A percentile compares a stretch with the other conserved stretches of the same genome.
Conservation (phyloP, 2,329 filamentous ascomycete genomes). For the Malbranchea zuffiana region DNA sequence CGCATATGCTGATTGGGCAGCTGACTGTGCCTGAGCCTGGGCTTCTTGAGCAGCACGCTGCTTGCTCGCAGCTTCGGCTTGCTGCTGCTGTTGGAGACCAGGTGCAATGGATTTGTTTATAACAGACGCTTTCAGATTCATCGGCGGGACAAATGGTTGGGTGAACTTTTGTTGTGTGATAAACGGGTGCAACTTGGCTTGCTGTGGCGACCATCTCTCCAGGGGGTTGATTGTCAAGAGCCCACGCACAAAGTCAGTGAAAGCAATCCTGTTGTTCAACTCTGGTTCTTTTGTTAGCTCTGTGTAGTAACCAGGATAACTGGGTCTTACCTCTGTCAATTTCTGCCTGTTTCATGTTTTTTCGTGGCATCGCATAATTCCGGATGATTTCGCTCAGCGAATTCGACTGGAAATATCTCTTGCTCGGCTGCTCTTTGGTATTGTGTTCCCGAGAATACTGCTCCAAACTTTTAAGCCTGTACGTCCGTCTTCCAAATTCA, state of each 20-base stretch:
- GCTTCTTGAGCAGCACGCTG: conserved; percentile 57
- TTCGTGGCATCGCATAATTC: conserved; percentile 93
- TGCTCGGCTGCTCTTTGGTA: conserved; percentile 97
- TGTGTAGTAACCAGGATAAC: too few species aligned
- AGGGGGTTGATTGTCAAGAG: conserved; percentile 89
- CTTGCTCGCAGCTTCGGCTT: conserved; percentile 87
- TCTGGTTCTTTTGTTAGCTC: too few species aligned
- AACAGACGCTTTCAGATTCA: conserved; percentile 85
- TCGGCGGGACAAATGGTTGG: conserved; percentile 88
- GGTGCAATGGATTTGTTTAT: conserved; percentile 80
- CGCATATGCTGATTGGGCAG: conserved; percentile 54
- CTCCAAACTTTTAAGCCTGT: conserved; percentile 92
- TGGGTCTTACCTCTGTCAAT: conserved; percentile 72
- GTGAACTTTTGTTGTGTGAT: conserved; percentile 98
- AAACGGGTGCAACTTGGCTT: conserved; percentile 94
- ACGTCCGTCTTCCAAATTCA: conserved; percentile 83
- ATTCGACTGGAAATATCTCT: conserved; percentile 96
- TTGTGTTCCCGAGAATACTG: conserved; percentile 92
- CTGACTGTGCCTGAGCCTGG: conserved; percentile 47
- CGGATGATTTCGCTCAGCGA: conserved; percentile 95
- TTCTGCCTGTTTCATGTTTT: conserved; percentile 98
- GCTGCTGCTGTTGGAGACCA: conserved; percentile 89
- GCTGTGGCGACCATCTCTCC: conserved; percentile 94
- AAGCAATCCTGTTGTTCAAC: conserved; percentile 95
- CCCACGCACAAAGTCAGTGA: conserved; percentile 95